Evolutionary conservation across 2,329 filamentous ascomycete species (phyloP), one percentile per base, ranked within the genome.

Genomic region (Phialocephala sp.): DNA sequence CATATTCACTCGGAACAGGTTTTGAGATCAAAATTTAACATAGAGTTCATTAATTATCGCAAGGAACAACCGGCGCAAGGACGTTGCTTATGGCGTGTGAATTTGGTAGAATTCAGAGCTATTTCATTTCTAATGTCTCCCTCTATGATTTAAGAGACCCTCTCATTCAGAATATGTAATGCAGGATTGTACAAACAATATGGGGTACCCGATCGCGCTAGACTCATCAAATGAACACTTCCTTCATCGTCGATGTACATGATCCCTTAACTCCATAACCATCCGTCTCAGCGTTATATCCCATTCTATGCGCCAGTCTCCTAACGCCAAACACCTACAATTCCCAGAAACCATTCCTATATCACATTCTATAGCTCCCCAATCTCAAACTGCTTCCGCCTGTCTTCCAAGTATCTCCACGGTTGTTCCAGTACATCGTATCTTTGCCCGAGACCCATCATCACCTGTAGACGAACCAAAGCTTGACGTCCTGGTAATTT

Each of bases 401-500:
- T 69, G 68, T 57, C 73, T 67, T 35, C 68, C 71, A 15, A 73
- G 64, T 18, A 72, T 45, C 57, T 76, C 72, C 9, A 75, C 69
- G 22, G 52, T 67, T 14, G 70, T 35, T 27, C 61, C 64, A 47
- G 67, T 70, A 59, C 69, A 72, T 37, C 67, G 67, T 12, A 74
- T 63, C 59, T 75, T 76, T 22, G 70, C 65, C 63, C 74, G 69
- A 15, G 67, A 59, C 12, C 43, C 68, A 39, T 74, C 74, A 54
- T 66, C 66, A 22, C 76, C 77, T 0, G 76, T 74, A 1, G 80
- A 76, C 1, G 73, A 75, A n/a, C 80, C 79, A 63, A 83, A 81
- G 68, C 80, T 83, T 14, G 79, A 77, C 4, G 81, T 79, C 50
- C 81, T 79, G 8, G 84, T 82, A 56, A 87, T 84, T 68, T 87